Percentiles rank a stretch among this genome's conserved stretches.
These are phyloP conservation scores for Pyricularia sp. DNA, from an alignment of 2,329 filamentous ascomycete genomes.

Conservation along the genomic window DNA sequence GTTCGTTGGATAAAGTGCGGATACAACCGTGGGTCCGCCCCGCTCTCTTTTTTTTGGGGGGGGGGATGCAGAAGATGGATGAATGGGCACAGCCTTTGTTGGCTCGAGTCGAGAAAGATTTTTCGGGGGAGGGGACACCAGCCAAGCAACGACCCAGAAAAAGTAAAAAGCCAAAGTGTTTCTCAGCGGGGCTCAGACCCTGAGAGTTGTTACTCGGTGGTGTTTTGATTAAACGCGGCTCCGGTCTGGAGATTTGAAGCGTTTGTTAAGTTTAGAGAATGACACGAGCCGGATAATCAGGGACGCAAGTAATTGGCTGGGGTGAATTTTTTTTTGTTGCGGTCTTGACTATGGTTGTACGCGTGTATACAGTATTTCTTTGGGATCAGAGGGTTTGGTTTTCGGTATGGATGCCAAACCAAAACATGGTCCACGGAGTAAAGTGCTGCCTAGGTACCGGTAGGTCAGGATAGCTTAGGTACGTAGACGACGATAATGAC, in stretches of 20 bases:
- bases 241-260: neutral
- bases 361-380: neutral
- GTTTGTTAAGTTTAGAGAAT: neutral
- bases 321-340: no score
- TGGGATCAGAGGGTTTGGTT: neutral
- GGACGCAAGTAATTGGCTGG: neutral
- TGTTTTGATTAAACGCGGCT: neutral
- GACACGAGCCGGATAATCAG: neutral
- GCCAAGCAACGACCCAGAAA: neutral
- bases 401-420: neutral
- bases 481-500: neutral
- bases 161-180: neutral
- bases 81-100: neutral
- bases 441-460: neutral
- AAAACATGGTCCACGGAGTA: neutral
- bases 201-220: neutral
- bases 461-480: no score
- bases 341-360: neutral
- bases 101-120: neutral
- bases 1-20: neutral
- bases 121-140: neutral
- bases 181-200: neutral
- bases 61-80: no score
- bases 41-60: neutral
- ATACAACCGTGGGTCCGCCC: neutral